Evolutionary conservation across 1,284 basidiomycete genomes (phyloP).

Genomic region (Ganoderma lingzhi): DNA sequence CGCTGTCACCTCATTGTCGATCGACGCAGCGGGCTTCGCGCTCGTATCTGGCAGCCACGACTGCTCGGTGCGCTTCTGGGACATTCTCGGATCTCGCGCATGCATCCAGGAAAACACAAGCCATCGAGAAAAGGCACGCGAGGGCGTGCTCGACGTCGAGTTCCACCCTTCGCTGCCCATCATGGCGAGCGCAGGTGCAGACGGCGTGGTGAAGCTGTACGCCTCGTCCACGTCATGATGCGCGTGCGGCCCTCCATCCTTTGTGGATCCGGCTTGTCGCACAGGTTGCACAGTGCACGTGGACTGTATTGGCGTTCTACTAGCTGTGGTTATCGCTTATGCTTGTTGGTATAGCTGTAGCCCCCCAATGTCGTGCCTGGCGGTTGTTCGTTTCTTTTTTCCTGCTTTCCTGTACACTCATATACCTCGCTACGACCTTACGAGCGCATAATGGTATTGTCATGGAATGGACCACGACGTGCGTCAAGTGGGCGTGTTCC

Average conservation of each 20-base stretch:
- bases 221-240: conserved; percentile 78
- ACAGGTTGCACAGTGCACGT: conserved; percentile 9
- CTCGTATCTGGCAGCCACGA: conserved; percentile 94
- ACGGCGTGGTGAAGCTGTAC: conserved; percentile 94
- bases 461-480: conserved; percentile 24
- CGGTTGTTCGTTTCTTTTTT: conserved; percentile 22
- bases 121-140: conserved; percentile 87
- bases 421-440: conserved; percentile 42
- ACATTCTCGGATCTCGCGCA: conserved; percentile 79
- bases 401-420: conserved; percentile 33
- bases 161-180: conserved; percentile 88
- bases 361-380: conserved; percentile 8
- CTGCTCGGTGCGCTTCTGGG: conserved; percentile 96
- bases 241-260: not conserved
- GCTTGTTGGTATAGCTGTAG: conserved; percentile 21
- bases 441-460: conserved; percentile 37
- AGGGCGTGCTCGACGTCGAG: conserved; percentile 90
- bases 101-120: conserved; percentile 92
- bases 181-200: conserved; percentile 93
- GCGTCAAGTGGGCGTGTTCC: not conserved
- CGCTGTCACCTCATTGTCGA: conserved; percentile 89
- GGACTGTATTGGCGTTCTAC: conserved; percentile 18
- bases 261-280: conserved; percentile 12
- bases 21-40: conserved; percentile 87
- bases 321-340: conserved; percentile 23